Conservation (phyloP, 169 alveolate genomes). For the Plasmodium coatneyi region DNA sequence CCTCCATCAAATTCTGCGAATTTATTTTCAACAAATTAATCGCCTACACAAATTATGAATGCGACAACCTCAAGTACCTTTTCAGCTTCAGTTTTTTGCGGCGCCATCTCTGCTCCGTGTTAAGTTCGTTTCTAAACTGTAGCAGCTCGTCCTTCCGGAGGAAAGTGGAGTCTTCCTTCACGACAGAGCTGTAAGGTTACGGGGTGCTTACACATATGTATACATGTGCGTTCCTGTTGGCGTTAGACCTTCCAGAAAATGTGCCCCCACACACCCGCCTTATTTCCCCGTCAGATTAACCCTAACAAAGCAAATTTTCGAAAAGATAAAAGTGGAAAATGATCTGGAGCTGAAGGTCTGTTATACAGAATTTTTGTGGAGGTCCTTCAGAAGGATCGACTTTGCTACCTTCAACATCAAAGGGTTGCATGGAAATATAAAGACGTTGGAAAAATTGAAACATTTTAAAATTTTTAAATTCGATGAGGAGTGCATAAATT, state of each 20-base stretch:
- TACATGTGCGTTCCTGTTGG: background rate
- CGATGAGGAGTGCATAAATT: slow-evolving; percentile 72
- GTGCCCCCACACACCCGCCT: too few species aligned
- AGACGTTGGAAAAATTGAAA: slow-evolving; percentile 42
- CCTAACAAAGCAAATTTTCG: slow-evolving; percentile 49
- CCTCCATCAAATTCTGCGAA: slow-evolving; percentile 71
- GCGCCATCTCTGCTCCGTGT: slow-evolving; percentile 66
- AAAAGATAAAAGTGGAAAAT: slow-evolving; percentile 60
- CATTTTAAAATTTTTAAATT: slow-evolving; percentile 49
- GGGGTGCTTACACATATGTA: background rate
- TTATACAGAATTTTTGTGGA: slow-evolving; percentile 74
- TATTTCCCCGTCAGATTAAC: background rate
- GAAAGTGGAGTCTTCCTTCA: slow-evolving; percentile 57
- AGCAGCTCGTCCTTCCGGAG: slow-evolving; percentile 27
- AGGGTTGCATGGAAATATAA: slow-evolving; percentile 12
- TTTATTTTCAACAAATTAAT: slow-evolving; percentile 60
- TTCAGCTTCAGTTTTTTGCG: slow-evolving; percentile 63
- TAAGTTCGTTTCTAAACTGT: slow-evolving; percentile 68
- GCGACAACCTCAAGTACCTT: slow-evolving; percentile 15
- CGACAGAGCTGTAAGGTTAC: slow-evolving; percentile 46
- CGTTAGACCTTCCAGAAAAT: background rate
- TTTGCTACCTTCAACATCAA: slow-evolving; percentile 20
- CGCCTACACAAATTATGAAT: slow-evolving; percentile 49
- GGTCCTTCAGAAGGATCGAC: slow-evolving; percentile 69
- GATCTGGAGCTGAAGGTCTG: slow-evolving; percentile 66